phyloP scores from a whole-genome alignment of 441 rosid species.

The Gossypium trilobum region DNA sequence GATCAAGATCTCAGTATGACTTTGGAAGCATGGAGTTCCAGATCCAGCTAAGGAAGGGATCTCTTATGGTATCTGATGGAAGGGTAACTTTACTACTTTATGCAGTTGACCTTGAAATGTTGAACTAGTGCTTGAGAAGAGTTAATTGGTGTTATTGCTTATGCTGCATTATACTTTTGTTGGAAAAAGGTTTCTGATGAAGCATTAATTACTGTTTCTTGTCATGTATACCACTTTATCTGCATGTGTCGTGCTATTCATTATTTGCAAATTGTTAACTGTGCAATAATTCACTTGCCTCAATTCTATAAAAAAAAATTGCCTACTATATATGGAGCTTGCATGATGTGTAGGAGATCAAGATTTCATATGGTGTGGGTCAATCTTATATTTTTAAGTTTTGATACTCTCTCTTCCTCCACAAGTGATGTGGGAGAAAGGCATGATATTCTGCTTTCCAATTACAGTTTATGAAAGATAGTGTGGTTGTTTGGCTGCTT shows the following conservation, averaged over 20 bases:
- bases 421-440: neutral
- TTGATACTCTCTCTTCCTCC: neutral
- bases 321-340: neutral
- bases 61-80: constrained; percentile 80
- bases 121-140: neutral
- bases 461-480: neutral
- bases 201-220: neutral
- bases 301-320: neutral
- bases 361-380: neutral
- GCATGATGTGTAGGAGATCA: neutral
- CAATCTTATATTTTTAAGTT: neutral
- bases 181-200: constrained; percentile 2
- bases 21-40: constrained; percentile 36
- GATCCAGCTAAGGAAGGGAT: constrained; percentile 48
- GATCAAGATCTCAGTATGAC: constrained; percentile 36
- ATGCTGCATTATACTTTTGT: neutral
- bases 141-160: constrained; percentile 1
- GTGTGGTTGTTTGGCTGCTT: neutral
- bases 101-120: neutral
- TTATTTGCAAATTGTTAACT: neutral
- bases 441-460: neutral
- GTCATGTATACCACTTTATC: neutral
- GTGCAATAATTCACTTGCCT: neutral
- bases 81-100: constrained; percentile 42
- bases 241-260: neutral